phyloP scores from a whole-genome alignment of 2,329 filamentous ascomycete species.

The Alternaria consortialis region DNA sequence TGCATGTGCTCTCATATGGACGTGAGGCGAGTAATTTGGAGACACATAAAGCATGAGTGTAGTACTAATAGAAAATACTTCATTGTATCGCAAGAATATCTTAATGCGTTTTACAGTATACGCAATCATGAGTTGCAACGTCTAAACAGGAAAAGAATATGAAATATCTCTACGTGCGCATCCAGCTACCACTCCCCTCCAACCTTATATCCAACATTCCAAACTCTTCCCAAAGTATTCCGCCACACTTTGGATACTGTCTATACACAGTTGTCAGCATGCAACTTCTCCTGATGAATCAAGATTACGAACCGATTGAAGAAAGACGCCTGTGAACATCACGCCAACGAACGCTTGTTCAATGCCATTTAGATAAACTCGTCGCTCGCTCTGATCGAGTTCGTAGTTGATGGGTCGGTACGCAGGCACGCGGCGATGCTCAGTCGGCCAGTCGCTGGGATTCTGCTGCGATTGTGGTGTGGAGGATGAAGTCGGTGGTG shows the following conservation, averaged over 20 bases:
- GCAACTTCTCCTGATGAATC: background rate
- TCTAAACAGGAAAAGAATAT: background rate
- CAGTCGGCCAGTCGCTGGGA: slow-evolving; percentile 56
- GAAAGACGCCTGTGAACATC: slow-evolving; percentile 61
- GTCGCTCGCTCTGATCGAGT: slow-evolving; percentile 54
- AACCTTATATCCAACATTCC: slow-evolving; percentile 61
- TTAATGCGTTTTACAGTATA: too few species aligned
- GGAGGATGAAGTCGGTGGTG: slow-evolving; percentile 26
- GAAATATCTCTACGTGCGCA: background rate
- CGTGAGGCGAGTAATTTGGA: too few species aligned
- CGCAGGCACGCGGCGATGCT: slow-evolving; percentile 59
- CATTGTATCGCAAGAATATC: background rate
- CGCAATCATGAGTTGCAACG: background rate
- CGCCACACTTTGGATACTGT: slow-evolving; percentile 59
- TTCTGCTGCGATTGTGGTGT: slow-evolving; percentile 27
- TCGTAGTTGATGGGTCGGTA: slow-evolving; percentile 58
- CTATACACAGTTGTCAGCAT: slow-evolving; percentile 31
- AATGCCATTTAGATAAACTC: slow-evolving; percentile 54
- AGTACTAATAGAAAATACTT: too few species aligned
- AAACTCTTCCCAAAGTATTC: slow-evolving; percentile 60
- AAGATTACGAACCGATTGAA: slow-evolving; percentile 53
- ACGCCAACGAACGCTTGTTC: slow-evolving; percentile 60
- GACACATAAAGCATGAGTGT: too few species aligned
- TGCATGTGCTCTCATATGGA: too few species aligned
- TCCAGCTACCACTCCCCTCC: slow-evolving; percentile 61